Percentiles rank a stretch among this genome's conserved stretches.
Conservation (phyloP, 2,329 filamentous ascomycete species). For the Botrytis sinoallii region DNA sequence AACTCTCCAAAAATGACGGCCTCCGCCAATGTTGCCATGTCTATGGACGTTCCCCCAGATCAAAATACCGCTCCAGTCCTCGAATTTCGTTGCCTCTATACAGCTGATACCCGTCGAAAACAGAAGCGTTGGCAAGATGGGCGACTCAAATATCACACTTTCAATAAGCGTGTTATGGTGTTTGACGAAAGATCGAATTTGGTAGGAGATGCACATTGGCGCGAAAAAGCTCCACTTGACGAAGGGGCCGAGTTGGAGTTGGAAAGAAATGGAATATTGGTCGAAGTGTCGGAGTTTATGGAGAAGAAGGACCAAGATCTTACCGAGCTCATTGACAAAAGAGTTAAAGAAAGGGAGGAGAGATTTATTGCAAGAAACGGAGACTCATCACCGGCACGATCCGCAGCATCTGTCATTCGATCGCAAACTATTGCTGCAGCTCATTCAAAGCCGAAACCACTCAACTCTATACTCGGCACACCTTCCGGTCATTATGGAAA, state of each 20-base stretch:
- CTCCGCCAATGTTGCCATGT: constrained; percentile 20
- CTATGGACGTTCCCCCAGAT: constrained; percentile 30
- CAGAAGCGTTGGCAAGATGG: constrained; percentile 95
- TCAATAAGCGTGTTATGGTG: constrained; percentile 89
- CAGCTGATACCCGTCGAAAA: constrained; percentile 79
- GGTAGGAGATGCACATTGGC: constrained; percentile 82
- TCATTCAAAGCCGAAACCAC: constrained; percentile 54
- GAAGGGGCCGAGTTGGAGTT: constrained; percentile 81
- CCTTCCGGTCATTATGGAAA: constrained; percentile 62
- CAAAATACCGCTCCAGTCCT: constrained; percentile 68
- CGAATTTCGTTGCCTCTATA: constrained; percentile 84
- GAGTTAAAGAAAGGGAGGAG: constrained; percentile 54
- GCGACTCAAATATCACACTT: constrained; percentile 79
- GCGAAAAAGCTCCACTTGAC: constrained; percentile 61
- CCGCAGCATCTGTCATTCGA: constrained; percentile 24
- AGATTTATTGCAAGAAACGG: constrained; percentile 41
- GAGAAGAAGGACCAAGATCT: constrained; percentile 75
- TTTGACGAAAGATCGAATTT: constrained; percentile 79
- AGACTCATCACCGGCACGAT: constrained; percentile 35
- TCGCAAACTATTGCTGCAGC: constrained; percentile 37
- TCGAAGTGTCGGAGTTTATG: constrained; percentile 76
- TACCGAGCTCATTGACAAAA: constrained; percentile 69
- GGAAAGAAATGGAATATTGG: constrained; percentile 70
- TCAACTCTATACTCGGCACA: constrained; percentile 59
- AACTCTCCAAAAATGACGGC: constrained; percentile 20